Conservation (phyloP, 768 basidiomycete species). For the Podaxis mareebaensis region DNA sequence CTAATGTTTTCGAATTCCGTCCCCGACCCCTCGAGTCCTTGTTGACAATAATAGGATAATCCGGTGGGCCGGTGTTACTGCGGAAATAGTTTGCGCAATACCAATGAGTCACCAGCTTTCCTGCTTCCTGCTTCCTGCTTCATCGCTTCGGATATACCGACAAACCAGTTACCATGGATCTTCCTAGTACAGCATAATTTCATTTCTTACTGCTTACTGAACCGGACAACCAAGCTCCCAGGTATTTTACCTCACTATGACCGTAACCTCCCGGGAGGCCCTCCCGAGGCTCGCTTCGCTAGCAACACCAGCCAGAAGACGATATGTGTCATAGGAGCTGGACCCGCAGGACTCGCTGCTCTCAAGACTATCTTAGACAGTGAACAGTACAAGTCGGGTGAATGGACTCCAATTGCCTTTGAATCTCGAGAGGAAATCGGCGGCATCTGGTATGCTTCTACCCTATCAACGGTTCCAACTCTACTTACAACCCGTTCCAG, state of each 20-base stretch:
- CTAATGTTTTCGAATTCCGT: too few species aligned
- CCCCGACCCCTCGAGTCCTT: too few species aligned
- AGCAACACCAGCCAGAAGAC: constrained; percentile 21
- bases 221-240: constrained; percentile 1
- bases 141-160: background rate
- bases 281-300: background rate
- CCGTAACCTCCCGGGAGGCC: background rate
- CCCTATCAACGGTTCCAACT: background rate
- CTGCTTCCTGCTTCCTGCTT: background rate
- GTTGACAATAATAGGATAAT: too few species aligned
- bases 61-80: too few species aligned
- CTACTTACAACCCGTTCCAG: constrained; percentile 27
- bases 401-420: constrained; percentile 66
- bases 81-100: too few species aligned
- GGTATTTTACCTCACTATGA: constrained; percentile 1
- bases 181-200: constrained; percentile 7
- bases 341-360: constrained; percentile 71
- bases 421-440: constrained; percentile 70
- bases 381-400: constrained; percentile 50
- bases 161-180: background rate
- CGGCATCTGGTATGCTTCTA: constrained; percentile 66
- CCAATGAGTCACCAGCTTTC: too few species aligned
- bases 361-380: constrained; percentile 67
- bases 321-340: constrained; percentile 76
- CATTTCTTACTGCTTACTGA: background rate